These are phyloP conservation scores for Cladosporium sp. DNA, from an alignment of 2,329 filamentous ascomycete genomes.

Conservation along the genomic window DNA sequence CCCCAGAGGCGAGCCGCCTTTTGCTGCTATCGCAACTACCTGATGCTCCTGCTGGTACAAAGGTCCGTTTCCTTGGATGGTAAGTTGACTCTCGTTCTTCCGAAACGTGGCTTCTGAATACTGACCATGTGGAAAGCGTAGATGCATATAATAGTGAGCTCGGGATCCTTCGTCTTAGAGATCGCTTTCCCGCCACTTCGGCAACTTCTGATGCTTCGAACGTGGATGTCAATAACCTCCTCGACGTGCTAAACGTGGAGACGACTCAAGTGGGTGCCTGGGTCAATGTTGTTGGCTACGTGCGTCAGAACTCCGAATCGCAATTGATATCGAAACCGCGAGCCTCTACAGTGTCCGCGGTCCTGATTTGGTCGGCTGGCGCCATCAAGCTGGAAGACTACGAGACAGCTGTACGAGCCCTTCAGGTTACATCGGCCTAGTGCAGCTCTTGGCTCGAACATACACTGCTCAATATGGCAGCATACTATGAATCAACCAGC, in stretches of 20 bases:
- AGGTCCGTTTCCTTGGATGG: constrained; percentile 92
- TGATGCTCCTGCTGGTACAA: constrained; percentile 54
- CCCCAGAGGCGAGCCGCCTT: constrained; percentile 57
- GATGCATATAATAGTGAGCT: constrained; percentile 57
- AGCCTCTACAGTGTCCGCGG: constrained; percentile 63
- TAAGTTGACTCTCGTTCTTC: constrained; percentile 48
- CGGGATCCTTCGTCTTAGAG: constrained; percentile 67
- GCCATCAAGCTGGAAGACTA: constrained; percentile 71
- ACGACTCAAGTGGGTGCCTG: constrained; percentile 74
- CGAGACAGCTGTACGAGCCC: constrained; percentile 57
- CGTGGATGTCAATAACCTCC: constrained; percentile 71
- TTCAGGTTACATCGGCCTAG: constrained; percentile 14
- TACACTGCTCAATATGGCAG: no score
- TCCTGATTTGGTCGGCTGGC: constrained; percentile 76
- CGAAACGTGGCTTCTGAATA: neutral
- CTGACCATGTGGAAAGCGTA: constrained; percentile 48
- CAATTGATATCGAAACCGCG: neutral
- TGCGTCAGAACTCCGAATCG: constrained; percentile 16
- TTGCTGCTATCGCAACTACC: constrained; percentile 53
- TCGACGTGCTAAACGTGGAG: constrained; percentile 63
- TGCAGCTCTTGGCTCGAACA: neutral
- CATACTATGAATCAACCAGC: neutral
- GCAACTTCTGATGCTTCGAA: constrained; percentile 47
- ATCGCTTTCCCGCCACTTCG: constrained; percentile 57
- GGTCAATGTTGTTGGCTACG: constrained; percentile 86